These are phyloP conservation scores for Stagonosporopsis chrysanthemi DNA, from an alignment of 2,329 filamentous ascomycete genomes.

Conservation along the genomic window DNA sequence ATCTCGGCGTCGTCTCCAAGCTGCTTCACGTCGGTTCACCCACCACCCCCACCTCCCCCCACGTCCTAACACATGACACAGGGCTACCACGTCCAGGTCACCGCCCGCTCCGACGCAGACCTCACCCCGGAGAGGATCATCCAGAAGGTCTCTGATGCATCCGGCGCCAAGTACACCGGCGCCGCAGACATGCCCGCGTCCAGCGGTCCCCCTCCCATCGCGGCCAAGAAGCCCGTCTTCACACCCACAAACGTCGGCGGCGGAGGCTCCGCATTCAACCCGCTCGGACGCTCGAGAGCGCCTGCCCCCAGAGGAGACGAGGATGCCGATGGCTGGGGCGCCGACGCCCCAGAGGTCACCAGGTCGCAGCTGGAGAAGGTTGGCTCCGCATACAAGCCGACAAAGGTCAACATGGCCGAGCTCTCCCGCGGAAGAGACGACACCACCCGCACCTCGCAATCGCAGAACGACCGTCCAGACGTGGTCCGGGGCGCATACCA, in stretches of 20 bases:
- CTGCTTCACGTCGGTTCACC: slow-evolving; percentile 73
- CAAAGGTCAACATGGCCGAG: slow-evolving; percentile 91
- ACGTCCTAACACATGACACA: slow-evolving; percentile 43
- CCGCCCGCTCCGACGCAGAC: slow-evolving; percentile 88
- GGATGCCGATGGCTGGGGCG: slow-evolving; percentile 92
- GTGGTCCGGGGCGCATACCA: slow-evolving; percentile 89
- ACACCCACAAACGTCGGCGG: slow-evolving; percentile 74
- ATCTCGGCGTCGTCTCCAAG: slow-evolving; percentile 87
- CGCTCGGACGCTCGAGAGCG: slow-evolving; percentile 70
- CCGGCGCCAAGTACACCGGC: slow-evolving; percentile 90
- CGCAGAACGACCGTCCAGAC: slow-evolving; percentile 61
- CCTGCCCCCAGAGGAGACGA: slow-evolving; percentile 63
- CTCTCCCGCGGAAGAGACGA: slow-evolving; percentile 77
- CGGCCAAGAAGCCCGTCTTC: slow-evolving; percentile 90
- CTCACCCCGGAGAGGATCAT: slow-evolving; percentile 87
- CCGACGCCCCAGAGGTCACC: slow-evolving; percentile 89
- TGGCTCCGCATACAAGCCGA: slow-evolving; percentile 89
- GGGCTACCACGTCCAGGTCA: slow-evolving; percentile 98
- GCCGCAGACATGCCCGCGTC: slow-evolving; percentile 63
- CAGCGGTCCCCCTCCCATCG: slow-evolving; percentile 69
- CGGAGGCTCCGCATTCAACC: slow-evolving; percentile 67
- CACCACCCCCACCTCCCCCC: slow-evolving; percentile 3
- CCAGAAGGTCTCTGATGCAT: slow-evolving; percentile 92
- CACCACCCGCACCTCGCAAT: slow-evolving; percentile 65
- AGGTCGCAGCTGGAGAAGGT: slow-evolving; percentile 91